Percentiles rank a stretch among this genome's conserved stretches.
These are phyloP conservation scores for Knufia fluminis DNA, from an alignment of 2,329 filamentous ascomycete species.

Conservation along the genomic window DNA sequence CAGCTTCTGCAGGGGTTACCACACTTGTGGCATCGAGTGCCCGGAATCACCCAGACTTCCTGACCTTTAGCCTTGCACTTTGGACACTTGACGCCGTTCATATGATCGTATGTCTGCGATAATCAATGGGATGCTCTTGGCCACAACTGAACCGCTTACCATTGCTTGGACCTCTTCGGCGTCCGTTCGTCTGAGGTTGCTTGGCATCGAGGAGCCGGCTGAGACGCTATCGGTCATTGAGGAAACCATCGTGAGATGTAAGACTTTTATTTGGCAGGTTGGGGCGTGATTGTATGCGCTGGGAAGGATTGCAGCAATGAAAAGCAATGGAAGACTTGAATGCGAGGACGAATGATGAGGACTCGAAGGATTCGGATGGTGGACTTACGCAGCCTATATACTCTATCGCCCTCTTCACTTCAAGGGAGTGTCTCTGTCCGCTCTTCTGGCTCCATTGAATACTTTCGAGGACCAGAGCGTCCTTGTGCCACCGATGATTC, in stretches of 20 bases:
- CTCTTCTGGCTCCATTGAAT: background rate
- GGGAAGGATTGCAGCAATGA: background rate
- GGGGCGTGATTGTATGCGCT: background rate
- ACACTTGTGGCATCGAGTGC: conserved; percentile 10
- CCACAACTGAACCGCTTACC: background rate
- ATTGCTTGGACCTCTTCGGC: conserved; percentile 4
- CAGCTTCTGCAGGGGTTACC: conserved; percentile 7
- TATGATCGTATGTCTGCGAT: background rate
- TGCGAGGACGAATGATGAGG: background rate
- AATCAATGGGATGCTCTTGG: background rate
- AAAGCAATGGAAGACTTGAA: background rate
- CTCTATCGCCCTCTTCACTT: background rate
- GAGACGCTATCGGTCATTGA: background rate
- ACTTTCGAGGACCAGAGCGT: background rate
- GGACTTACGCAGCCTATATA: background rate
- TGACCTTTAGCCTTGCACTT: conserved; percentile 9
- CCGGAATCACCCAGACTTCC: conserved; percentile 9
- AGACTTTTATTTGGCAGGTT: background rate
- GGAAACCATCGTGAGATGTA: background rate
- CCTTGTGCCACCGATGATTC: background rate
- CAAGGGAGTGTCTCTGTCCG: background rate
- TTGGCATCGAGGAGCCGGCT: background rate
- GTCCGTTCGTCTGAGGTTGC: background rate
- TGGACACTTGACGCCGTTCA: conserved; percentile 9
- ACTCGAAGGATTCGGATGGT: background rate